A percentile compares a stretch with the other conserved stretches of the same genome.
Conservation (phyloP, 2,329 filamentous ascomycete species). For the Phyllosticta capitalensis region DNA sequence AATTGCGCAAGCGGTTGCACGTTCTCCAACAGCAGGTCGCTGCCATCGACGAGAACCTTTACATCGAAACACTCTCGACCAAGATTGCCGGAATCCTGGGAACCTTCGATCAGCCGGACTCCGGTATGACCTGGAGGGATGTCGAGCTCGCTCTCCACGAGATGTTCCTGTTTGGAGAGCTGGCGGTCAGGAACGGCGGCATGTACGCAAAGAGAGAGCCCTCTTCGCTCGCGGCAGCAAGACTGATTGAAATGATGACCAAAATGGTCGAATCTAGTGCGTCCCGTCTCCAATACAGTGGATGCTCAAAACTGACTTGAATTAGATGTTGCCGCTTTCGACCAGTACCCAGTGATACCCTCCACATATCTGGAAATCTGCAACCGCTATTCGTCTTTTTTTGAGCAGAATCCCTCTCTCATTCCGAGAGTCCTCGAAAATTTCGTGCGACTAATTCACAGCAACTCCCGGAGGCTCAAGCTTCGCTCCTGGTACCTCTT, state of each 20-base stretch:
- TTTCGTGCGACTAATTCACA: conserved; percentile 84
- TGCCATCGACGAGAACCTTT: conserved; percentile 76
- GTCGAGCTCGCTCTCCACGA: conserved; percentile 88
- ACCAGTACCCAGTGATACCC: conserved; percentile 82
- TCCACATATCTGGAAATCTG: conserved; percentile 98
- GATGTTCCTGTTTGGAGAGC: conserved; percentile 90
- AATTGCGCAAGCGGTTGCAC: conserved; percentile 81
- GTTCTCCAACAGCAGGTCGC: conserved; percentile 89
- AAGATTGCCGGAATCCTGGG: conserved; percentile 78
- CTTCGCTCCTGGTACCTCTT: conserved; percentile 96
- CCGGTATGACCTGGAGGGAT: conserved; percentile 84
- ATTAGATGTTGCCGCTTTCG: conserved; percentile 63
- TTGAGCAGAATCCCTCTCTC: conserved; percentile 71
- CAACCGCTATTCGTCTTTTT: conserved; percentile 86
- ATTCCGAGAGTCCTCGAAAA: conserved; percentile 83
- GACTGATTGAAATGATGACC: conserved; percentile 83
- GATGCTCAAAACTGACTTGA: neutral
- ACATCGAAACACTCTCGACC: conserved; percentile 78
- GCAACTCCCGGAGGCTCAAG: conserved; percentile 76
- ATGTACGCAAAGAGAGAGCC: conserved; percentile 79
- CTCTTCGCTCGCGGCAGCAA: conserved; percentile 67
- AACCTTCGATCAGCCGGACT: conserved; percentile 46
- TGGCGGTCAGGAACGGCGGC: conserved; percentile 80
- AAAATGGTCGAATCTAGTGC: conserved; percentile 89
- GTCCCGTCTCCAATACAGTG: conserved; percentile 17